Base-by-base conservation (phyloP, 2,329 filamentous ascomycete species). In the Hymenotorrendiella dingleyae region DNA sequence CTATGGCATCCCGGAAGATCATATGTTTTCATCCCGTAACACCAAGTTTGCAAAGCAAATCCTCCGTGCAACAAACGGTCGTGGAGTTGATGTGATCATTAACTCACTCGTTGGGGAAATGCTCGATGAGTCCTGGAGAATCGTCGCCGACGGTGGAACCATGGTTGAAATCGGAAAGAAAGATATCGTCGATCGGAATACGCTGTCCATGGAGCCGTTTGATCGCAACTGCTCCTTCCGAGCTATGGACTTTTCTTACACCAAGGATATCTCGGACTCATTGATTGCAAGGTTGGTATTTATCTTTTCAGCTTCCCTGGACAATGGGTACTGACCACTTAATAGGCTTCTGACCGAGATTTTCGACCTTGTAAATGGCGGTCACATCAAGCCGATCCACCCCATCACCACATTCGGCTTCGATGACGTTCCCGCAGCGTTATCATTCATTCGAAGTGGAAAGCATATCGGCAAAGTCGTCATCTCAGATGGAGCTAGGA, bases 401-500 rank as follows among this genome's bases (percentile, higher is more conserved):
- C 50, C 52, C 12, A 26, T 45, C 20, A 46, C 36, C n/a, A 16
- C 22, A 10, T 49, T 48, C 12, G 30, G 35, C 14, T 51, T 49
- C 63, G 40, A 56, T 46, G 14, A 65, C 4, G 64, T 6, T 42
- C 55, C 4, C 12, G 46, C 43, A 27, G 49, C 46, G 23, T 39
- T 54, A 7, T 9, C 28, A 10, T 50, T 58, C 12, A 61, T 72
- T 52, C 67, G 67, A 38, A 56, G 53, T 23, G 67, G 67, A 0
- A 50, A 58, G 1, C 67, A 69, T 39, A 60, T 69, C 11, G 69
- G 68, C 0, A 71, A 71, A 40, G 57, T 70, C 5, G 59, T 69
- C 4, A 47, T 51, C 16, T 37, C 50, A 7, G 34, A 48, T 38
- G 43, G 38, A 12, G 7, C 40, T 14, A 20, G 16, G 8, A 34